Percentiles rank a stretch among this genome's conserved stretches.
phyloP scores from a whole-genome alignment of 371 early-diverging fungal species.

The Mucor lusitanicus region DNA sequence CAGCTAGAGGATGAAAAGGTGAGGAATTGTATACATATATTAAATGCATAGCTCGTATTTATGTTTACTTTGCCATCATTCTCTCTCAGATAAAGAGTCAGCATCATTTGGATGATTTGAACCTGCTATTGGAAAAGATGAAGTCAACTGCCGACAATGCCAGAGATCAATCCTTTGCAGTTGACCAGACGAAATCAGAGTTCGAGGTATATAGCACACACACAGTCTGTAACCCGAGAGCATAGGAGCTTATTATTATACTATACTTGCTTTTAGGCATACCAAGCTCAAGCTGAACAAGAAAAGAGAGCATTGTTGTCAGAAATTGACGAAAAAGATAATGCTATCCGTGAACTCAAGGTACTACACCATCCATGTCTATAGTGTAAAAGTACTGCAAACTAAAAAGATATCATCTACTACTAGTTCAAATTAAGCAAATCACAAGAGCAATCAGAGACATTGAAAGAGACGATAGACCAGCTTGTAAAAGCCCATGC shows the following conservation, averaged over 20 bases:
- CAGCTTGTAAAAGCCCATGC: constrained; percentile 20
- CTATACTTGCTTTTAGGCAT: background rate
- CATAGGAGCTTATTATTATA: background rate
- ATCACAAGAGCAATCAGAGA: constrained; percentile 16
- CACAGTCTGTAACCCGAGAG: no score
- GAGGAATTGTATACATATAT: background rate
- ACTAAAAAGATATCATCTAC: background rate
- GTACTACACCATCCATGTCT: background rate
- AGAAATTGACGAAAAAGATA: constrained; percentile 6
- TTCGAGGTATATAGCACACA: constrained; percentile 13
- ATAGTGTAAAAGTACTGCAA: background rate
- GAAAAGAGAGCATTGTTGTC: background rate
- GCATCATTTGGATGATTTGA: constrained; percentile 21
- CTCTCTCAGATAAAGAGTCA: constrained; percentile 14
- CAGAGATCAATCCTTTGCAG: constrained; percentile 27
- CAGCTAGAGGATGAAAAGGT: constrained; percentile 46
- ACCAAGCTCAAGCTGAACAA: constrained; percentile 4
- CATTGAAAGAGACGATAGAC: constrained; percentile 14
- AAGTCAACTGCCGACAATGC: constrained; percentile 24
- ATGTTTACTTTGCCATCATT: background rate
- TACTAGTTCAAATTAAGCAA: background rate
- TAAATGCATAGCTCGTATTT: background rate
- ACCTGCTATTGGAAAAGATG: constrained; percentile 19
- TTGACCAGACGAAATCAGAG: constrained; percentile 19
- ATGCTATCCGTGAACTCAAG: constrained; percentile 13